Evolutionary conservation across 2,329 filamentous ascomycete genomes (phyloP).

Genomic region (Alternaria burnsii): DNA sequence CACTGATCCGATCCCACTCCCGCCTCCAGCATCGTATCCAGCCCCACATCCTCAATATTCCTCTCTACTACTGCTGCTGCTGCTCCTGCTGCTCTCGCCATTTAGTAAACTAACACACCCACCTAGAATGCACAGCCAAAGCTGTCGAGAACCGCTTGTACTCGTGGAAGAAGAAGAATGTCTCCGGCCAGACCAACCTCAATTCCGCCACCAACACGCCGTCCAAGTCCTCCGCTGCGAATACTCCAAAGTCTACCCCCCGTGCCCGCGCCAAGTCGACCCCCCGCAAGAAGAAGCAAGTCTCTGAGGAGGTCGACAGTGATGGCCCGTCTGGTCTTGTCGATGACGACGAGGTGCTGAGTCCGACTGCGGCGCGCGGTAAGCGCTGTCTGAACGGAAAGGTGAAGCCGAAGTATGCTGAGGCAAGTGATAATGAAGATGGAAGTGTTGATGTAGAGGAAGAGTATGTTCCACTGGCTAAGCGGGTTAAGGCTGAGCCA

Average conservation of each 20-base stretch:
- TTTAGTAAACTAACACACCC: too few species aligned
- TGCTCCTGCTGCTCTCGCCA: too few species aligned
- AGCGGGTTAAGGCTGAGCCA: slow-evolving; percentile 1
- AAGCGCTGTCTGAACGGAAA: too few species aligned
- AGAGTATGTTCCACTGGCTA: not conserved
- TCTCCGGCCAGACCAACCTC: not conserved
- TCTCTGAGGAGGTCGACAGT: not conserved
- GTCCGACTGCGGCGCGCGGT: not conserved
- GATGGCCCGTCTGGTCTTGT: not conserved
- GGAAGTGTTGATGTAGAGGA: too few species aligned
- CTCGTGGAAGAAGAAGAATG: too few species aligned
- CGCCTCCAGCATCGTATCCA: too few species aligned
- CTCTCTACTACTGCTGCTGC: too few species aligned
- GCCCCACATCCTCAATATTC: rapidly evolving
- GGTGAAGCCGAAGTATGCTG: too few species aligned
- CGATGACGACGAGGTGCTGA: not conserved
- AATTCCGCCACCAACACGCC: not conserved
- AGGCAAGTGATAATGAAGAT: too few species aligned
- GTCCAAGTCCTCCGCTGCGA: not conserved
- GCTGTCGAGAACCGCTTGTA: too few species aligned
- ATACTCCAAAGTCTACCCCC: not conserved
- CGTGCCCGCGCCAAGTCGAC: slow-evolving; percentile 3
- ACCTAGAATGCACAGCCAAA: too few species aligned
- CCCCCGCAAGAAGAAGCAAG: not conserved
- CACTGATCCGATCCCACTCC: too few species aligned